Evolutionary conservation across 768 basidiomycete genomes (phyloP).

Genomic region (Rhizopogon salebrosus): DNA sequence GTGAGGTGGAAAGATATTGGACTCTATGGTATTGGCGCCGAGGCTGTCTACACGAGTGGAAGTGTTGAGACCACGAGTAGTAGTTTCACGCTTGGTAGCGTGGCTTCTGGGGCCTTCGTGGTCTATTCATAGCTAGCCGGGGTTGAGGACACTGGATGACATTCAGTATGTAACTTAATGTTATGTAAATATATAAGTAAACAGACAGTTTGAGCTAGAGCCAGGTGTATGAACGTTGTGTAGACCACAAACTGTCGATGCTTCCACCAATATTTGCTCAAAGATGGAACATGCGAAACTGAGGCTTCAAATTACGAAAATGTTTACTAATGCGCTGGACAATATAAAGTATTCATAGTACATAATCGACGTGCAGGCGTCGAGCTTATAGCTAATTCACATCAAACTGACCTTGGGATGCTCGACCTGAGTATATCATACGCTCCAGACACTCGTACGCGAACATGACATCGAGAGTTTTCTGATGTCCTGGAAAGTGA

Average conservation of each 20-base stretch:
- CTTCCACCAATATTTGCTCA: too few relatives aligned
- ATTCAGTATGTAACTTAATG: background rate
- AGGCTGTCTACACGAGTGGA: slow-evolving; percentile 13
- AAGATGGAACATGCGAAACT: background rate
- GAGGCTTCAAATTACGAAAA: background rate
- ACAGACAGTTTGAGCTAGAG: too few relatives aligned
- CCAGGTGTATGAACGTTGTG: too few relatives aligned
- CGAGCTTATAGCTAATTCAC: background rate
- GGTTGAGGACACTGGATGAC: background rate
- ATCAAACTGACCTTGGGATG: too few relatives aligned
- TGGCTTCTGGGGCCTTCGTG: slow-evolving; percentile 19
- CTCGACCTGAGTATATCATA: background rate
- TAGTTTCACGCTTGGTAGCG: slow-evolving; percentile 19
- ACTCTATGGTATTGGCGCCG: slow-evolving; percentile 5
- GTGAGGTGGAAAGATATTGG: slow-evolving; percentile 29
- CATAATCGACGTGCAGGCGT: background rate
- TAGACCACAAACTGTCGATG: too few relatives aligned
- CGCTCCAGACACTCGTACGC: background rate
- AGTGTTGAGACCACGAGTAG: background rate
- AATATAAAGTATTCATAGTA: background rate
- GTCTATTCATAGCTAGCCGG: background rate
- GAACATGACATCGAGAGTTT: background rate
- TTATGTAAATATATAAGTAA: too few relatives aligned
- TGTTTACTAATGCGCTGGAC: too few relatives aligned
- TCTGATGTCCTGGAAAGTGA: background rate